These are phyloP conservation scores for Lodderomyces orthopsilosis DNA, from an alignment of 1,139 yeast species.

Conservation along the genomic window DNA sequence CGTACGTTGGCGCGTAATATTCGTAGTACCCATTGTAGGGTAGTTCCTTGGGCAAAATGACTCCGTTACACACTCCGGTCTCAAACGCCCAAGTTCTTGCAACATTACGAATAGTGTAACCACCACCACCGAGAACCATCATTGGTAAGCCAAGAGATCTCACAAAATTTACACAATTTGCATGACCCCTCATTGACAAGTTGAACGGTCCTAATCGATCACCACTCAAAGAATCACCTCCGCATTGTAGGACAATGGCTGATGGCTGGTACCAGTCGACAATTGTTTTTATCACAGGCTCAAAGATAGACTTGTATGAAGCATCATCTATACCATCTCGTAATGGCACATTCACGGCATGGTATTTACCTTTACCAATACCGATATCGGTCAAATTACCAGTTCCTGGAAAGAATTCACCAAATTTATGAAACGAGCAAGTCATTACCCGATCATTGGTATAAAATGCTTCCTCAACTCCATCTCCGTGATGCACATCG, in stretches of 20 bases:
- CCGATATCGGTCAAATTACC: slow-evolving; percentile 88
- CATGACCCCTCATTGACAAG: slow-evolving; percentile 88
- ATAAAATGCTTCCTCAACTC: slow-evolving; percentile 96
- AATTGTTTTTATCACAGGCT: slow-evolving; percentile 77
- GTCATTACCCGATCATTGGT: slow-evolving; percentile 96
- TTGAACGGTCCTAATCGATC: slow-evolving; percentile 94
- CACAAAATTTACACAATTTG: slow-evolving; percentile 87
- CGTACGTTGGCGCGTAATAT: slow-evolving; percentile 95
- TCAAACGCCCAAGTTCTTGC: slow-evolving; percentile 96
- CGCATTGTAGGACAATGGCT: slow-evolving; percentile 93
- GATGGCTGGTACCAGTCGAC: slow-evolving; percentile 94
- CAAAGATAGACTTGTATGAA: slow-evolving; percentile 82
- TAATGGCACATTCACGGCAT: slow-evolving; percentile 85
- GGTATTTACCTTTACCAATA: slow-evolving; percentile 81
- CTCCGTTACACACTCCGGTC: slow-evolving; percentile 83
- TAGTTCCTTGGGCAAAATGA: slow-evolving; percentile 72
- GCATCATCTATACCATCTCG: slow-evolving; percentile 97
- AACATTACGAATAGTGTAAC: slow-evolving; percentile 97
- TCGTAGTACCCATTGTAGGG: slow-evolving; percentile 97
- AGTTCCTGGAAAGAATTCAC: slow-evolving; percentile 96
- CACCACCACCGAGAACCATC: slow-evolving; percentile 97
- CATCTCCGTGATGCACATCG: slow-evolving; percentile 97
- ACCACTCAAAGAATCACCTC: slow-evolving; percentile 93
- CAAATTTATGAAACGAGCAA: slow-evolving; percentile 93
- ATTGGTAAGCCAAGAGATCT: slow-evolving; percentile 84